Base-by-base conservation (phyloP, 192 early-diverging fungal species). In the Backusella tarrabulga region DNA sequence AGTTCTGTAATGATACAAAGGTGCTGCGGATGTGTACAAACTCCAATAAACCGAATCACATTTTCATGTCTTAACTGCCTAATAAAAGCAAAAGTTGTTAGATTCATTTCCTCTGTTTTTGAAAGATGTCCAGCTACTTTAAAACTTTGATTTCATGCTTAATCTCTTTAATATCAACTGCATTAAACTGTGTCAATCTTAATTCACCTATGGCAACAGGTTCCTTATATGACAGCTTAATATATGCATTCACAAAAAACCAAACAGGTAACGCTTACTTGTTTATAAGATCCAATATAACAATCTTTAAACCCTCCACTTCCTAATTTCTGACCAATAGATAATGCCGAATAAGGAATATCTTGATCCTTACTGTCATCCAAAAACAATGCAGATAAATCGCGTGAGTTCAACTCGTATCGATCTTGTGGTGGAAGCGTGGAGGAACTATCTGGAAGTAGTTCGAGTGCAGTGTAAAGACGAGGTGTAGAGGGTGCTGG, bases 231-330 rank as follows among this genome's bases (percentile, higher is more conserved):
- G 1, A 0, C 9, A 71, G 6, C 4, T 54, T 26, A 42, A 36
- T 23, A 34, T 19, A 12, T 68, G 26, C 1, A 6, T 52, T 9
- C 56, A 44, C 32, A 11, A 40, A 40, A 40, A 12, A 12, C 38
- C 38, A 40, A 40, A 40, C 11, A 40, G 38, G 38, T 40, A 11
- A 29, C 1, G 67, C 29, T 12, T 29, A 63, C 36, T n/a, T 32
- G 17, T 44, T 41, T 54, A 70, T 70, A 70, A 11, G 38, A 21
- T 23, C 68, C 68, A 0, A 83, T 80, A 77, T 87, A 93, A 79
- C 92, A 93, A 74, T 93, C 92, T 74, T 93, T 93, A 82, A 93
- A 93, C 12, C 92, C 92, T 12, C 92, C 92, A 6, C 90, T 88
- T 5, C 92, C 92, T 14, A 93, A 82, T 80, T 93, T 93, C 35